phyloP scores from a whole-genome alignment of 2,329 filamentous ascomycete genomes.

The Diaporthe sp. region DNA sequence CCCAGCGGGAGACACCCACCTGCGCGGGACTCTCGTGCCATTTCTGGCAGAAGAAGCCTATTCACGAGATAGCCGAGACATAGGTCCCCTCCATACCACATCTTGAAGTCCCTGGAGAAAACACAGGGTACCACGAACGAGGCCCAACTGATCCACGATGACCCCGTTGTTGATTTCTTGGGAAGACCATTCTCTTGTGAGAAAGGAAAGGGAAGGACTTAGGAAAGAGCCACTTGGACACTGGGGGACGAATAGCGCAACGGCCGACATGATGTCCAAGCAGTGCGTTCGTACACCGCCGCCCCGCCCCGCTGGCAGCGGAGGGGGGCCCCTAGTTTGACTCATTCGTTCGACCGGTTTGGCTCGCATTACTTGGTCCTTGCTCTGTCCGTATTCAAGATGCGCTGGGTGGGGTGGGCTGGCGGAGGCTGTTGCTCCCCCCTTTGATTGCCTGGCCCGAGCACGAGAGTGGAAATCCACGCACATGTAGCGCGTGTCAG shows the following conservation, averaged over 20 bases:
- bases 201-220: background rate
- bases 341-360: background rate
- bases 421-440: background rate
- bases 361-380: background rate
- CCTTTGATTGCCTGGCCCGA: background rate
- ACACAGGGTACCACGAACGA: background rate
- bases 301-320: background rate
- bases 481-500: too few relatives aligned
- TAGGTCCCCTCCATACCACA: background rate
- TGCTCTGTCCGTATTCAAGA: background rate
- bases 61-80: background rate
- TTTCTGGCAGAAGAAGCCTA: background rate
- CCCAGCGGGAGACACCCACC: background rate
- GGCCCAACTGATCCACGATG: background rate
- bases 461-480: background rate
- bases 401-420: background rate
- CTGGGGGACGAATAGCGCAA: background rate
- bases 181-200: background rate
- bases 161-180: background rate
- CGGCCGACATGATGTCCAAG: too few relatives aligned
- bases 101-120: background rate
- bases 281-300: background rate
- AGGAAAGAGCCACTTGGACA: background rate
- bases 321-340: background rate
- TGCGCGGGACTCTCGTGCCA: background rate